A percentile compares a stretch with the other conserved stretches of the same genome.
phyloP scores from a whole-genome alignment of 208 protist genomes.

The Phytomonas francai region DNA sequence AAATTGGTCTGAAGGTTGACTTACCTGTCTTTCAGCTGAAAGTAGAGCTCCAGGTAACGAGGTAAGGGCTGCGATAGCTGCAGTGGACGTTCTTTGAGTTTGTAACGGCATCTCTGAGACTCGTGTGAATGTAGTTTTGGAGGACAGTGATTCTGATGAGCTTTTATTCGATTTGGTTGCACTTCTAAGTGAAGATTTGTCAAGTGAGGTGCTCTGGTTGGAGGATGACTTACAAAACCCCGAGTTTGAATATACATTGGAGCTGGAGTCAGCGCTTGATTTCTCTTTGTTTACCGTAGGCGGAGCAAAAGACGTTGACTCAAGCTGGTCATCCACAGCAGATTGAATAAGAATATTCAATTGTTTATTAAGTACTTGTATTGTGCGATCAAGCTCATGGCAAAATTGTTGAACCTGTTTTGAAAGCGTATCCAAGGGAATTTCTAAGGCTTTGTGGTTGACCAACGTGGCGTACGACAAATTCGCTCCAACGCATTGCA shows the following conservation, averaged over 20 bases:
- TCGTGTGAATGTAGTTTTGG: background rate
- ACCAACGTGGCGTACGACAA: slow-evolving; percentile 52
- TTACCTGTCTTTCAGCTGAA: background rate
- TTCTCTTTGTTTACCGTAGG: background rate
- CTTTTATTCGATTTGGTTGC: background rate
- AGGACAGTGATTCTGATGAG: background rate
- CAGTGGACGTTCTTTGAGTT: background rate
- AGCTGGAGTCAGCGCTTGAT: background rate
- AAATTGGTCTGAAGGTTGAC: background rate
- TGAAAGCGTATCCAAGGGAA: slow-evolving; percentile 39
- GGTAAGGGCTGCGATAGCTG: background rate
- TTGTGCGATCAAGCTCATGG: slow-evolving; percentile 28
- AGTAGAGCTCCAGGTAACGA: background rate
- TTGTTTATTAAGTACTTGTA: slow-evolving; percentile 51
- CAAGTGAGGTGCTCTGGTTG: background rate
- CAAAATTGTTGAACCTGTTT: slow-evolving; percentile 61
- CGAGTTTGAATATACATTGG: background rate
- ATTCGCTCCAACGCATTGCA: slow-evolving; percentile 70
- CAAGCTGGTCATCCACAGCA: slow-evolving; percentile 48
- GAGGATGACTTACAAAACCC: background rate
- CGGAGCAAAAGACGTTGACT: background rate
- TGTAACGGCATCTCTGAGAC: background rate
- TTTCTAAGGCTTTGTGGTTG: slow-evolving; percentile 47
- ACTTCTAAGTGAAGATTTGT: background rate
- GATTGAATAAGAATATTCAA: slow-evolving; percentile 81